These are phyloP conservation scores for Erythrobasidium hasegawianum DNA, from an alignment of 1,284 basidiomycete genomes.

Conservation along the genomic window DNA sequence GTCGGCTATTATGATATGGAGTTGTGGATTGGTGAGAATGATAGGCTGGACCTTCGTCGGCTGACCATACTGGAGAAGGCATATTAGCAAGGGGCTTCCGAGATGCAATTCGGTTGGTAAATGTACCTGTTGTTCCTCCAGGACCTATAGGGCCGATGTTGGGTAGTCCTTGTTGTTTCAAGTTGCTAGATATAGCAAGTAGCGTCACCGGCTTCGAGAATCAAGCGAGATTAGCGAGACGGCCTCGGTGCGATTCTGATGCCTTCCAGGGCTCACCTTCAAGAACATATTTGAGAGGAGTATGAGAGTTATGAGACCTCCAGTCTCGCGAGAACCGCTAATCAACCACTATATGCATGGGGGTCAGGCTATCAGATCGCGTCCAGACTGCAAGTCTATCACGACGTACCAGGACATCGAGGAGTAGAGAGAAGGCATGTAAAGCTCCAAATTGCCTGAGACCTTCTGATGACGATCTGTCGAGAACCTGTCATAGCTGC, in stretches of 20 bases:
- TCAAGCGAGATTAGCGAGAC: too few species aligned
- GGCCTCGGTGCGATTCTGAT: too few species aligned
- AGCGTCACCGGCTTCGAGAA: constrained; percentile 34
- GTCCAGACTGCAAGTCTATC: too few species aligned
- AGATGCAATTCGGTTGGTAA: too few species aligned
- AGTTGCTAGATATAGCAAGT: constrained; percentile 23
- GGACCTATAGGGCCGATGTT: constrained; percentile 21
- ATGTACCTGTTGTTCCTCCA: constrained; percentile 8
- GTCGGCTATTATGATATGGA: constrained; percentile 13
- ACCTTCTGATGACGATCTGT: constrained; percentile 26
- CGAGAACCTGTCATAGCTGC: constrained; percentile 11
- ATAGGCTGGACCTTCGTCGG: constrained; percentile 12
- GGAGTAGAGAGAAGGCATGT: constrained; percentile 20
- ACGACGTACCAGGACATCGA: constrained; percentile 30
- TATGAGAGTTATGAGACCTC: constrained; percentile 19
- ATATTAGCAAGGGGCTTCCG: too few species aligned
- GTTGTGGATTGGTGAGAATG: constrained; percentile 10
- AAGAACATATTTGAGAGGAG: constrained; percentile 26
- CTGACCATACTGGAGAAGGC: constrained; percentile 33
- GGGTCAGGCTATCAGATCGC: too few species aligned
- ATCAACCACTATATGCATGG: constrained; percentile 21
- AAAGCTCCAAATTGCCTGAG: constrained; percentile 28
- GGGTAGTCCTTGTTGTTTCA: constrained; percentile 33
- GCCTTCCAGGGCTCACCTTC: too few species aligned
- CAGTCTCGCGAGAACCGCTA: constrained; percentile 13